Evolutionary conservation across 2,329 filamentous ascomycete genomes (phyloP).

Genomic region (Diaporthe citrichinensis): DNA sequence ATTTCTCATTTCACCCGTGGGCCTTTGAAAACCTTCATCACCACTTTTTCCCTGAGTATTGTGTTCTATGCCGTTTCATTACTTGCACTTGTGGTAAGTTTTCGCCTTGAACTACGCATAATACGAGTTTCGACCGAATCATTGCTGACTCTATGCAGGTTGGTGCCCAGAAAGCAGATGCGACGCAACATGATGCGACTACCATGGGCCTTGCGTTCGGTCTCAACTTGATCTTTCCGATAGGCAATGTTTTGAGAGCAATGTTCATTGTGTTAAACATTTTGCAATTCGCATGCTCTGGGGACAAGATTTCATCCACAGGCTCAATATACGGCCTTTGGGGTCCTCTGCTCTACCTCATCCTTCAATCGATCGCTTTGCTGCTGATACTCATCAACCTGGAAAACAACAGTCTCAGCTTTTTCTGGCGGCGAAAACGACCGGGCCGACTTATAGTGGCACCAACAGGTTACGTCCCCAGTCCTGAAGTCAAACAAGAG

Average conservation of each 20-base stretch:
- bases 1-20: background rate
- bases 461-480: background rate
- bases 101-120: background rate
- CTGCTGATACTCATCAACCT: background rate
- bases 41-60: background rate
- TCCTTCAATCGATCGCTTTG: background rate
- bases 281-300: background rate
- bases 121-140: background rate
- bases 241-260: background rate
- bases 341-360: background rate
- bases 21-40: background rate
- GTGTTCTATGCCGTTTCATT: background rate
- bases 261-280: background rate
- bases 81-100: background rate
- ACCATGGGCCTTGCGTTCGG: slow-evolving; percentile 1
- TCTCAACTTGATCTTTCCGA: background rate
- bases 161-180: background rate
- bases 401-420: background rate
- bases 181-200: background rate
- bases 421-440: background rate
- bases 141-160: background rate
- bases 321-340: background rate
- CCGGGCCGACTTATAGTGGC: background rate
- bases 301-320: background rate
- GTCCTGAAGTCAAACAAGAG: background rate